Base-by-base conservation (phyloP, 176 grass and related monocot genomes). In the Aegilops longissima region DNA sequence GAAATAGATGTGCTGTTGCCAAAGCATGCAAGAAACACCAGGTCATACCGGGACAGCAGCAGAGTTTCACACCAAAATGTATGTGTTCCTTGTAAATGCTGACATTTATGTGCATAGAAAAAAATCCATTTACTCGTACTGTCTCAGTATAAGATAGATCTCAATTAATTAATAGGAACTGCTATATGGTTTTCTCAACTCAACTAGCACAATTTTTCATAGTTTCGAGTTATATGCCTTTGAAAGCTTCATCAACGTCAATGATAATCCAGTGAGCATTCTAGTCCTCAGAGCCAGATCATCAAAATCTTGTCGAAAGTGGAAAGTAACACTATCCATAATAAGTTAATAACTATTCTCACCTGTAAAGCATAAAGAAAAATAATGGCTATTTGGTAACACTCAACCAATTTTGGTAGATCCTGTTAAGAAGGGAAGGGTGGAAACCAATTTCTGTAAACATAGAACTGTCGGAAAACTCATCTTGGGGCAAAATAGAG, bases 231-330 rank as follows among this genome's bases (percentile, higher is more conserved):
- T 92, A 88, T 85, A 84, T 52, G 54, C 75, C 74, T 98, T 93
- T 49, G 92, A 82, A 82, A 96, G 78, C 71, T 92, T 94, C 97
- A 94, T 98, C 69, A 98, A 87, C 79, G 89, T 92, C 90, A 96
- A 80, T 44, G 97, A 98, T 77, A 98, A 92, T 84, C 88, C 94
- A 31, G 87, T 88, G 39, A 96, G 90, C 82, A 98, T 87, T 81
- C 87, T 93, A 58, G 97, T 94, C 83, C 94, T 92, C 70, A 86
- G 25, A 12, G 94, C 97, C 70, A 96, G 30, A 91, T 96, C 97
- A 90, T 98, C 87, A 81, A 98, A 98, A 91, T 96, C 94, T 94
- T 94, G 94, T 33, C 94, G 71, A 79, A 96, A 96, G 88, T 98
- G 97, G 88, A 98, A 96, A 61, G 94, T 98, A 58, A 98, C 89